Base-by-base conservation (phyloP, 2,329 filamentous ascomycete species). In the Ascochyta koolunga region DNA sequence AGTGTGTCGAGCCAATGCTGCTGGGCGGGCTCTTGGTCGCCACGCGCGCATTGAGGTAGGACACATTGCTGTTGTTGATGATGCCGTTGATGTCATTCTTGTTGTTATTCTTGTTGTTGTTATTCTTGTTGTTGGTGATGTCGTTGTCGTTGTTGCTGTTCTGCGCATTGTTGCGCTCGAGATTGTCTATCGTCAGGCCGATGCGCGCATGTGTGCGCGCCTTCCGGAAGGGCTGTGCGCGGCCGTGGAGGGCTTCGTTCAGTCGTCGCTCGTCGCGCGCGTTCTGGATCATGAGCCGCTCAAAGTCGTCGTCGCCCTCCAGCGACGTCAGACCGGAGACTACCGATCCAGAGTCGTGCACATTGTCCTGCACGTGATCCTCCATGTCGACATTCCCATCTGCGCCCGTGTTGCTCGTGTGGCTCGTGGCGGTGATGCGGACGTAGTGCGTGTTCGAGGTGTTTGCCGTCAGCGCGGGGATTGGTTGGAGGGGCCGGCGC, bases 251-350 rank as follows among this genome's bases (percentile, higher is more conserved):
- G 35, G 74, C 74, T 54, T 70, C 68, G 32, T 71, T 69, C 25
- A 78, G 50, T 21, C 76, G 74, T 42, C 72, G 72, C 56, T 76
- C 65, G 60, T 81, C 78, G 54, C 76, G 74, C 32, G 70, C 72
- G 57, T 78, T 73, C 59, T 79, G 76, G 41, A 80, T 68, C 59
- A 81, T 73, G 44, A 68, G 69, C 45, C 70, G 70, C 15, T 78
- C 79, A 54, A 82, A 80, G 60, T 80, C 78, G 37, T 66, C 68
- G 51, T 76, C 77, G 55, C 76, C 74, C 36, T 79, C 77, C 47
- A 78, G 61, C 10, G 69, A 69, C 27, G 69, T 76, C 32, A 79
- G 58, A 29, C 69, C 71, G 10, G 76, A 69, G 15, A 65, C 58
- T 27, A 64, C 59, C 3, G 68, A 70, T 21, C 47, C 66, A 10